Percentiles rank a stretch among this genome's conserved stretches.
phyloP scores from a whole-genome alignment of 306 rosid genomes.

The Cucumis hystrix region DNA sequence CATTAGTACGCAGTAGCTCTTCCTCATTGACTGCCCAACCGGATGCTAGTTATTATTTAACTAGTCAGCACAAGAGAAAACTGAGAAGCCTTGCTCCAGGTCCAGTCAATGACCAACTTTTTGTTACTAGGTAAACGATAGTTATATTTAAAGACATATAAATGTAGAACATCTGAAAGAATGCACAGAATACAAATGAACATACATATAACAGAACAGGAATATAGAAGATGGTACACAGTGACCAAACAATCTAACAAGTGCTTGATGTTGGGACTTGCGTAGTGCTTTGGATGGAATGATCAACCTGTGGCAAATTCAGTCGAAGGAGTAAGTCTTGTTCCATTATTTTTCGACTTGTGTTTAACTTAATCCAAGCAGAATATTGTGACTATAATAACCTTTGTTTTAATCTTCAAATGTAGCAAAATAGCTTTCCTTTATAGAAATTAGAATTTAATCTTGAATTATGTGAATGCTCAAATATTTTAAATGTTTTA shows the following conservation, averaged over 20 bases:
- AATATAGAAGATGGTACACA: not conserved
- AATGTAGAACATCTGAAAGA: not conserved
- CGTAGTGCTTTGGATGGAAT: constrained; percentile 79
- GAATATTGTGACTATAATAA: not conserved
- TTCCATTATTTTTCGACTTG: not conserved
- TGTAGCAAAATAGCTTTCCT: not conserved
- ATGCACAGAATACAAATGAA: not conserved
- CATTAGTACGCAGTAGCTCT: constrained; percentile 25
- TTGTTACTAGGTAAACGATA: constrained; percentile 53
- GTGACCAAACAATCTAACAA: not conserved
- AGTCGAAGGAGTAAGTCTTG: constrained; percentile 33
- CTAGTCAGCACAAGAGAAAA: constrained; percentile 93
- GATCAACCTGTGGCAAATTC: constrained; percentile 66
- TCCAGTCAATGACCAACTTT: constrained; percentile 74
- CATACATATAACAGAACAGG: not conserved
- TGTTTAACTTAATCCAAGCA: not conserved
- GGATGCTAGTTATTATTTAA: constrained; percentile 43
- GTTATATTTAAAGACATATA: not conserved
- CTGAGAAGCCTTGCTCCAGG: constrained; percentile 58
- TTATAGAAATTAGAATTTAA: not conserved
- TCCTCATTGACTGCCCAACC: constrained; percentile 25
- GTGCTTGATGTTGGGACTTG: constrained; percentile 1
- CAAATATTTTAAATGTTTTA: not conserved
- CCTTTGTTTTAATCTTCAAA: not conserved
- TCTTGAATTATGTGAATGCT: not conserved